Conservation (phyloP, 129 eudicot species). For the Ambrosia trifida region DNA sequence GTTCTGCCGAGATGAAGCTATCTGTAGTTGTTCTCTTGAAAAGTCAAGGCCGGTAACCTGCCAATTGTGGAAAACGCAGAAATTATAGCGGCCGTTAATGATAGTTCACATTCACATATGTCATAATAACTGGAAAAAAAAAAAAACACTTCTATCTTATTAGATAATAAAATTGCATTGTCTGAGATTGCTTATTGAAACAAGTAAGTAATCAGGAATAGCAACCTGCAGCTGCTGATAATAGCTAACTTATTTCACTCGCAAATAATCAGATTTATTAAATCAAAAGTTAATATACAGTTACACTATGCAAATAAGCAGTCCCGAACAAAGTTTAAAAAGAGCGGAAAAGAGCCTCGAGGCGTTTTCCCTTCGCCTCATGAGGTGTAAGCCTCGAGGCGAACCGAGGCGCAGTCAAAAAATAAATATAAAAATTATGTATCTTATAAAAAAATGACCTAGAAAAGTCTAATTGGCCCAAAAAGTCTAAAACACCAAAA, state of each 20-base stretch:
- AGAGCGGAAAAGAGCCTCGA: too few relatives aligned
- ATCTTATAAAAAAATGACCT: too few relatives aligned
- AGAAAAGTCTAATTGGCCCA: too few relatives aligned
- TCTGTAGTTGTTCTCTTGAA: conserved; percentile 69
- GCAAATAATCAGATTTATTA: background rate
- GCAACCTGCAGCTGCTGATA: background rate
- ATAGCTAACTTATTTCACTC: conserved; percentile 7
- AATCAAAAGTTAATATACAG: too few relatives aligned
- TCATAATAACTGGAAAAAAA: background rate
- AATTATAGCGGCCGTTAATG: conserved; percentile 1
- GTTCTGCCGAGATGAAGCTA: conserved; percentile 78
- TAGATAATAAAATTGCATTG: background rate
- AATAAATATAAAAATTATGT: too few relatives aligned
- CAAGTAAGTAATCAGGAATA: background rate
- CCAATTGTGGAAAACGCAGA: background rate
- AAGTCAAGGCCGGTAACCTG: conserved; percentile 90
- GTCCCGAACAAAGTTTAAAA: too few relatives aligned
- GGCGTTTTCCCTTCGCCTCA: too few relatives aligned
- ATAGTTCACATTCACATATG: background rate
- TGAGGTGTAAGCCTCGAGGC: too few relatives aligned
- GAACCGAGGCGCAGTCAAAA: too few relatives aligned
- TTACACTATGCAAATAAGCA: background rate
- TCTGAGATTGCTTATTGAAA: background rate
- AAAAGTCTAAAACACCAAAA: too few relatives aligned
- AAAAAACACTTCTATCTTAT: background rate